Evolutionary conservation across 805 yeast genomes (phyloP), one percentile per base, ranked within the genome.

Genomic region (Myxozyma lipomycoides): DNA sequence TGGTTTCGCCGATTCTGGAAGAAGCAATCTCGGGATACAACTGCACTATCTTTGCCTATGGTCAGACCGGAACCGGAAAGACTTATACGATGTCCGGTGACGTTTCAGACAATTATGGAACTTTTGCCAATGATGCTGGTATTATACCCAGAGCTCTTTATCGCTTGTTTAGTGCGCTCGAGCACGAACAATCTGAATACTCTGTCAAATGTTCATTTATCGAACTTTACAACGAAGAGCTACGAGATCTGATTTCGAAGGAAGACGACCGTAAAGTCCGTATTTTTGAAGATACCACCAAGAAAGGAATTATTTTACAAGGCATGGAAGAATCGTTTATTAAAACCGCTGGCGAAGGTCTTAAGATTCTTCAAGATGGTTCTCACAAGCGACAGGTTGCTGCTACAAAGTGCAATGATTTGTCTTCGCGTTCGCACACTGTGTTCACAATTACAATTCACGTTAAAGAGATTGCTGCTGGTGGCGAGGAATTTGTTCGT

Each of bases 211-310:
- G 88, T 56, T 85, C 95, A 0, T 90, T 84, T 64, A 76, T 88
- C 47, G 97, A 89, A 65, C 70, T 89, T 18, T 90, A 89, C 70
- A 88, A 89, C 62, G 97, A 89, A 65, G 95, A 87, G 60, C 70
- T 90, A 43, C 75, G 78, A 44, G 96, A 89, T 63, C 73, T 89
- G 48, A 69, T 89, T 45, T 71, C 73, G 28, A n/a, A 55, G 51
- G 66, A 62, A 30, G 73, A 68, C 3, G 63, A 68, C 37, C 75
- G 76, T 28, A 85, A 79, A 55, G 69, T 82, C 43, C 70, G 79
- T 46, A 77, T 82, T 3, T 79, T 69, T 60, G 87, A 82, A 55
- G 81, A 78, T 48, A 56, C 66, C 36, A 59, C 59, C 24, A 67
- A 62, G 36, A 73, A 71, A 51, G 70, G 79, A 0, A 75, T 80